Evolutionary conservation across 2,329 filamentous ascomycete species (phyloP).

Genomic region (Aspergillus tubingensis): DNA sequence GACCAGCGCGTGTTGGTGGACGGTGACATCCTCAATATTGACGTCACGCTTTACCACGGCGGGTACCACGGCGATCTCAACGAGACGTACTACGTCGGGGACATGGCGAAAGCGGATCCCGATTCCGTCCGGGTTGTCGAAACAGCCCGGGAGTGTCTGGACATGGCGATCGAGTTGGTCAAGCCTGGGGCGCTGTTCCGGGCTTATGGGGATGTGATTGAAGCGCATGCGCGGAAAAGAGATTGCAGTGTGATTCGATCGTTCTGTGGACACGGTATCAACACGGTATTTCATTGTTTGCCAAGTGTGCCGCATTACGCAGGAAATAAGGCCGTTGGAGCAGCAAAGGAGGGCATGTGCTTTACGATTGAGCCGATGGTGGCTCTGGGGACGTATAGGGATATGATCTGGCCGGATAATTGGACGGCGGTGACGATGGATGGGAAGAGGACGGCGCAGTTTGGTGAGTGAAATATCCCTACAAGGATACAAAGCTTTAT

Average conservation of each 20-base stretch:
- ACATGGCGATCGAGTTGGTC: conserved; percentile 79
- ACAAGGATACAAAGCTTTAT: too few relatives aligned
- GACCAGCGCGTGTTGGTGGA: conserved; percentile 80
- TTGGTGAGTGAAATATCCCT: conserved; percentile 46
- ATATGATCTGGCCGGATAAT: conserved; percentile 93
- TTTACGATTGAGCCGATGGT: conserved; percentile 98
- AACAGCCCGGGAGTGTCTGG: conserved; percentile 77
- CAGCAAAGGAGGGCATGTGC: conserved; percentile 89
- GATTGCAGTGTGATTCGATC: conserved; percentile 83
- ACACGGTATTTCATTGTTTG: conserved; percentile 82
- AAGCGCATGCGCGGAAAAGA: conserved; percentile 79
- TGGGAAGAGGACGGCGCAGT: conserved; percentile 86
- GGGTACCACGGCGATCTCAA: conserved; percentile 93
- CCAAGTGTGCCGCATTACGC: conserved; percentile 93
- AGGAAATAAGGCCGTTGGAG: conserved; percentile 90
- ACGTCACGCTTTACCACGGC: conserved; percentile 84
- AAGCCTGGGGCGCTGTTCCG: conserved; percentile 85
- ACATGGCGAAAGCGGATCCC: conserved; percentile 74
- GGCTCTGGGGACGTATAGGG: conserved; percentile 76
- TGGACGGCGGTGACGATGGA: conserved; percentile 92
- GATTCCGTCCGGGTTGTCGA: conserved; percentile 84
- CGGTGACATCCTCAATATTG: conserved; percentile 91
- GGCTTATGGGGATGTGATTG: conserved; percentile 81
- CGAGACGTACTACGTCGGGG: conserved; percentile 93
- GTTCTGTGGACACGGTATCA: conserved; percentile 91